These are phyloP conservation scores for Saccharomycopsis selenospora DNA, from an alignment of 805 yeast genomes.

Conservation along the genomic window DNA sequence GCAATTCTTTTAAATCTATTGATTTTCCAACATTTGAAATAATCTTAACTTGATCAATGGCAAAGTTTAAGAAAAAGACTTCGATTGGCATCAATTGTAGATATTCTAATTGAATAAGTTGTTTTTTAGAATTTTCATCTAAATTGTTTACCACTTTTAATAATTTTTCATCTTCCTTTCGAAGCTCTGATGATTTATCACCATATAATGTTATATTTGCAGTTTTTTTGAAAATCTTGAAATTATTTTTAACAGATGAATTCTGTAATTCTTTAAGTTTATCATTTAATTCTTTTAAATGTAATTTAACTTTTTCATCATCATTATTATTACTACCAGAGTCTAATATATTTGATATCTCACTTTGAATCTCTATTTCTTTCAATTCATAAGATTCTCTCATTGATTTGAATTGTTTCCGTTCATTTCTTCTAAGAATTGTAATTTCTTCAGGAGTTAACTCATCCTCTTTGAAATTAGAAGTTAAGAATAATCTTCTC, in stretches of 20 bases:
- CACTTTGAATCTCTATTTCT: constrained; percentile 35
- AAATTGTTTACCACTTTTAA: constrained; percentile 34
- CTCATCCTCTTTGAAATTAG: constrained; percentile 25
- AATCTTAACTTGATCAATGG: constrained; percentile 39
- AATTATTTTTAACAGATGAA: constrained; percentile 2
- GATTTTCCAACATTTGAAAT: constrained; percentile 25
- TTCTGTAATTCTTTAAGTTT: constrained; percentile 16
- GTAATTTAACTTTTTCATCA: constrained; percentile 24
- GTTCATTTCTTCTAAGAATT: constrained; percentile 57
- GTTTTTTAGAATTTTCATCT: constrained; percentile 29
- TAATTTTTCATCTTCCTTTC: constrained; percentile 26
- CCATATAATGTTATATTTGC: constrained; percentile 8
- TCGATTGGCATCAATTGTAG: constrained; percentile 74
- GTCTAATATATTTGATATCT: constrained; percentile 11
- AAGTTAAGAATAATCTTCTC: constrained; percentile 44
- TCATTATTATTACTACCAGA: constrained; percentile 24
- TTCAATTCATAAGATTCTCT: constrained; percentile 52
- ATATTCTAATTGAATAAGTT: constrained; percentile 30
- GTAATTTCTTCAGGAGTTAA: constrained; percentile 72
- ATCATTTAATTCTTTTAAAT: constrained; percentile 24
- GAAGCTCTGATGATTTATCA: constrained; percentile 10
- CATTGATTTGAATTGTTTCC: constrained; percentile 63
- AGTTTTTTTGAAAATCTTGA: constrained; percentile 3
- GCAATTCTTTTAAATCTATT: constrained; percentile 3
- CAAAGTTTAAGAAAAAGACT: constrained; percentile 58